Conservation (phyloP, 1,139 yeast genomes). For the Scheffersomyces titani region DNA sequence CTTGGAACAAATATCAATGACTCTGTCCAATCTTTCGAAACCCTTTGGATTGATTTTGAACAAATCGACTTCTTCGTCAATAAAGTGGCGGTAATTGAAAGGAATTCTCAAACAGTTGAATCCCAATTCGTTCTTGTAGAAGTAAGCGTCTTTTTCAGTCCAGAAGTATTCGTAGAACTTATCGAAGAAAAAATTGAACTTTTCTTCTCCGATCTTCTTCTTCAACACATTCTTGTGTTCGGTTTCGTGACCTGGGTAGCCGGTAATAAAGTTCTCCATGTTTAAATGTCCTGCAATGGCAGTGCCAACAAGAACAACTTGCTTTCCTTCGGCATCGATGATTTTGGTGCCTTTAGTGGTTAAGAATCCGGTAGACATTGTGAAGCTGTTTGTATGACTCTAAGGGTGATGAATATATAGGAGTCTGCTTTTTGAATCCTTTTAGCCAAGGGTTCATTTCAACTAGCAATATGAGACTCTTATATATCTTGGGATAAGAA, state of each 20-base stretch:
- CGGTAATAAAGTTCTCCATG: slow-evolving; percentile 54
- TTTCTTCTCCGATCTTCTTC: slow-evolving; percentile 39
- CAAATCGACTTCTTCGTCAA: slow-evolving; percentile 41
- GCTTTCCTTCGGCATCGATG: slow-evolving; percentile 33
- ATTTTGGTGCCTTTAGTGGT: slow-evolving; percentile 39
- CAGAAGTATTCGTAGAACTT: slow-evolving; percentile 50
- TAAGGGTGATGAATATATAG: no score
- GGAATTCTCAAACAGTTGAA: slow-evolving; percentile 48
- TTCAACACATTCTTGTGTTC: slow-evolving; percentile 41
- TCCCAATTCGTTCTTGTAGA: slow-evolving; percentile 37
- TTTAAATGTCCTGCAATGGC: slow-evolving; percentile 50
- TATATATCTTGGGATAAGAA: no score
- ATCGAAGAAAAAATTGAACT: slow-evolving; percentile 45
- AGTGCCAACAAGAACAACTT: slow-evolving; percentile 38
- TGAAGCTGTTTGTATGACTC: neutral
- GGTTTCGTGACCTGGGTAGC: slow-evolving; percentile 50
- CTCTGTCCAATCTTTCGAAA: slow-evolving; percentile 38
- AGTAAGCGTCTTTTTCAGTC: slow-evolving; percentile 45
- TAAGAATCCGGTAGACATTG: slow-evolving; percentile 13
- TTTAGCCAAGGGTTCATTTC: no score
- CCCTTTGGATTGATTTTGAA: slow-evolving; percentile 39
- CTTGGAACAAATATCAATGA: slow-evolving; percentile 39
- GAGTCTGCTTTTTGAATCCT: no score
- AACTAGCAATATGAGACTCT: no score
- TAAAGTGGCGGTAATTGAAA: slow-evolving; percentile 47